These are phyloP conservation scores for Microbotryum violaceum DNA, from an alignment of 1,284 basidiomycete genomes.

Conservation along the genomic window DNA sequence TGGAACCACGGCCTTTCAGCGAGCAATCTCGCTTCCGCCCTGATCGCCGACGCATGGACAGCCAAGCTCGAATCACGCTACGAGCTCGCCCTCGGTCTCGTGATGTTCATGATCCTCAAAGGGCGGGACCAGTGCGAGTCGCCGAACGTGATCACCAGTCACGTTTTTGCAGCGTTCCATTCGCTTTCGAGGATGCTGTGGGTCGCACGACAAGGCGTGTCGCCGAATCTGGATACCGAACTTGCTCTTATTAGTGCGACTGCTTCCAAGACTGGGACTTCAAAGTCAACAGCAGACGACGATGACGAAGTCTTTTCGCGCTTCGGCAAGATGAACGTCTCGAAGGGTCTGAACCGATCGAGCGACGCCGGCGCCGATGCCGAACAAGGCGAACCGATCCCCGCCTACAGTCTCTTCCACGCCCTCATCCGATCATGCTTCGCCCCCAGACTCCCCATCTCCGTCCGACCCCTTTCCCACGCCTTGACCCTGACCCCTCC, in stretches of 20 bases:
- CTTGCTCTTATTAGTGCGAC: no score
- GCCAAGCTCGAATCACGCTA: conserved; percentile 38
- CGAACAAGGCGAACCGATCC: conserved; percentile 6
- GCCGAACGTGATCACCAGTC: conserved; percentile 20
- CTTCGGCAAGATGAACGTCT: conserved; percentile 44
- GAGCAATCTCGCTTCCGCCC: conserved; percentile 39
- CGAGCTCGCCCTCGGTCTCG: conserved; percentile 37
- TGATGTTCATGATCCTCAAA: conserved; percentile 40
- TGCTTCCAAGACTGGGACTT: no score
- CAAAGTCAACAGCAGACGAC: background rate
- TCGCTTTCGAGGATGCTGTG: conserved; percentile 39
- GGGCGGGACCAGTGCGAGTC: conserved; percentile 24
- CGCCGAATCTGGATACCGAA: conserved; percentile 24
- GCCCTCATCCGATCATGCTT: conserved; percentile 16
- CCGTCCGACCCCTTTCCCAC: conserved; percentile 11
- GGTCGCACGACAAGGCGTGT: conserved; percentile 36
- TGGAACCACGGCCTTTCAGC: background rate
- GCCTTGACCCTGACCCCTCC: conserved; percentile 9
- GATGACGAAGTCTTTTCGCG: conserved; percentile 40
- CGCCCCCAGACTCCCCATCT: background rate
- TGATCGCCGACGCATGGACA: conserved; percentile 37
- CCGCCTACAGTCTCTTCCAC: conserved; percentile 17
- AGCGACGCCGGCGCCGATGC: conserved; percentile 10
- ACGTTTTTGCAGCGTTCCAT: conserved; percentile 39
- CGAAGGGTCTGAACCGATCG: conserved; percentile 13